These are phyloP conservation scores for Marsdenia floribunda DNA, from an alignment of 257 asterid species.

Conservation along the genomic window DNA sequence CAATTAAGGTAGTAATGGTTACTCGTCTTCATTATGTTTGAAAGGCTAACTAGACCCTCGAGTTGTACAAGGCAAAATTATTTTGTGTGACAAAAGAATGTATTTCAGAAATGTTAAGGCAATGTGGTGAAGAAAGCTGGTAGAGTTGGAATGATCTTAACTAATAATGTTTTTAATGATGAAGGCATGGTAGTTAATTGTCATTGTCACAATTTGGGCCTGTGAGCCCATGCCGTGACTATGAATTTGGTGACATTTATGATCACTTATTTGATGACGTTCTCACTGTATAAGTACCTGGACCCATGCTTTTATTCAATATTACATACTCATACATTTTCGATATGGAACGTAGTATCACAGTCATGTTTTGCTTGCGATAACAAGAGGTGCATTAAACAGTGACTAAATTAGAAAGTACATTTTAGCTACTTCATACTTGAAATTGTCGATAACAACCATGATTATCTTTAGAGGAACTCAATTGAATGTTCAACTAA, in stretches of 20 bases:
- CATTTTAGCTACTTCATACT: slow-evolving; percentile 33
- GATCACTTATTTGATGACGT: too few species aligned
- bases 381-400: slow-evolving; percentile 56
- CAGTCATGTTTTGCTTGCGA: slow-evolving; percentile 81
- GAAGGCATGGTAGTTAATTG: slow-evolving; percentile 80
- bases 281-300: too few species aligned
- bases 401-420: slow-evolving; percentile 67
- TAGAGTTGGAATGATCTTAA: slow-evolving; percentile 74
- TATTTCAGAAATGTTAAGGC: slow-evolving; percentile 72
- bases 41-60: slow-evolving; percentile 66
- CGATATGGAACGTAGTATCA: too few species aligned
- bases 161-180: slow-evolving; percentile 76
- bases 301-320: too few species aligned
- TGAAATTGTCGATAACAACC: slow-evolving; percentile 39
- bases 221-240: too few species aligned
- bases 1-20: slow-evolving; percentile 65
- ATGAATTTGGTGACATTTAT: too few species aligned
- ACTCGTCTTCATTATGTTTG: slow-evolving; percentile 66
- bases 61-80: slow-evolving; percentile 56
- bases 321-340: too few species aligned
- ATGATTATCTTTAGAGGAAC: slow-evolving; percentile 66
- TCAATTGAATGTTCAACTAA: slow-evolving; percentile 55
- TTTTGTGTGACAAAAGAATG: slow-evolving; percentile 70
- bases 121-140: slow-evolving; percentile 88
- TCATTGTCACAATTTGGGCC: too few species aligned